Percentiles rank a stretch among this genome's conserved stretches.
phyloP scores from a whole-genome alignment of 345 rosid genomes.

The Pelargonium nanum region DNA sequence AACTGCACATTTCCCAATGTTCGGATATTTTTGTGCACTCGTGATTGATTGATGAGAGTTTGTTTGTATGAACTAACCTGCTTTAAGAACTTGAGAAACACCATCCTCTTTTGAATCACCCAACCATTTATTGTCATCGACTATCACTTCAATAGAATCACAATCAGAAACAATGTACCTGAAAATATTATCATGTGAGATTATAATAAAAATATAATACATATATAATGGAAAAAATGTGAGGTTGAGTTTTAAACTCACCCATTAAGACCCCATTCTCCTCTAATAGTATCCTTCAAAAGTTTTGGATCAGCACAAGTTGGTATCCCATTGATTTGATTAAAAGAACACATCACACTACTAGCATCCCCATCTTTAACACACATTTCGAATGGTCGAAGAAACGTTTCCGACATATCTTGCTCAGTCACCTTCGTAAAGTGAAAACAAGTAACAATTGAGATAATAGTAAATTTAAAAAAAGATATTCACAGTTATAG shows the following conservation, averaged over 20 bases:
- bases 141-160: conserved; percentile 40
- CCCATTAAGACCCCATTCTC: conserved; percentile 52
- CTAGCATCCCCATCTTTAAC: conserved; percentile 37
- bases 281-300: conserved; percentile 25
- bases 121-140: conserved; percentile 31
- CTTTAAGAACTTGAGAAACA: conserved; percentile 38
- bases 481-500: too few species aligned
- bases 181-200: background rate
- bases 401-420: conserved; percentile 28
- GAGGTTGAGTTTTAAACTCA: background rate
- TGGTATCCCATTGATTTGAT: conserved; percentile 31
- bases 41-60: too few species aligned
- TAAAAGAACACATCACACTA: conserved; percentile 42
- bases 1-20: too few species aligned
- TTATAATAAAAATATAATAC: too few species aligned
- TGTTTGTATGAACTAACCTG: too few species aligned
- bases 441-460: too few species aligned
- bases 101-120: conserved; percentile 45
- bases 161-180: conserved; percentile 53
- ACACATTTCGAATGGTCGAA: conserved; percentile 30
- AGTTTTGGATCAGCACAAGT: conserved; percentile 34
- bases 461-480: too few species aligned
- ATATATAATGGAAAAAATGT: too few species aligned
- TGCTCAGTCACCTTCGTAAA: conserved; percentile 21
- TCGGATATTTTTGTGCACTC: too few species aligned